Base-by-base conservation (phyloP, 83 land plant species). In the Picea abies region DNA sequence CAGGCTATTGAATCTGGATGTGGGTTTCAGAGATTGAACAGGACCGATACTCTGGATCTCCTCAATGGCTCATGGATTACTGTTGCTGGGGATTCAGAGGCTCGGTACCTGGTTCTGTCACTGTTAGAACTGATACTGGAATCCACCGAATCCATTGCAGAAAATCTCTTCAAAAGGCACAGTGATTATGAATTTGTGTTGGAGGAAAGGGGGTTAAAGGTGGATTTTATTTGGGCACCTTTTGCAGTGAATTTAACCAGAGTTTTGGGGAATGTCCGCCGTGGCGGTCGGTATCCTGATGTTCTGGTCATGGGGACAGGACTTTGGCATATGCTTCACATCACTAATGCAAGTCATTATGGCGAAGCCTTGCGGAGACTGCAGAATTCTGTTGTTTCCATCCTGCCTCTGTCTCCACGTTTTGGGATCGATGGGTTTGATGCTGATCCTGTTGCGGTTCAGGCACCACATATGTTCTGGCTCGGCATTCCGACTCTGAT, bases 81-180 rank as follows among this genome's bases (percentile, higher is more conserved):
- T 10, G 95, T 97, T 10, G 97, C 97, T 1, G 98, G 99, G 26
- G 98, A 97, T 73, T 97, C 99, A 2, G 96, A 97, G 71, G 94
- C 96, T 22, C 88, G 99, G 22, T 86, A 91, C 76, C 62, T 97
- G 44, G 84, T 84, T 20, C 85, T 91, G 19, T 88, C 99, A 4
- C 71, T 97, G 60, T 83, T 97, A 44, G 85, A 80, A 49, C 83
- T 96, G 76, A 52, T 94, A 12, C 60, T 94, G 63, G 90, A 79
- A 29, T 63, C 88, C 9, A 56, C 69, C 2, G 87, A 80, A 16
- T 14, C 79, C 16, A 61, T 92, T 44, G 80, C 78, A 41, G 85
- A 68, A 20, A 89, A 93, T 63, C 86, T 96, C 78, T 96, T 97
- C 82, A 91, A 91, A 63, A 84, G 93, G 62, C 99, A 97, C 79